A percentile compares a stretch with the other conserved stretches of the same genome.
Conservation (phyloP, 768 basidiomycete genomes). For the Tephrocybe sp. region DNA sequence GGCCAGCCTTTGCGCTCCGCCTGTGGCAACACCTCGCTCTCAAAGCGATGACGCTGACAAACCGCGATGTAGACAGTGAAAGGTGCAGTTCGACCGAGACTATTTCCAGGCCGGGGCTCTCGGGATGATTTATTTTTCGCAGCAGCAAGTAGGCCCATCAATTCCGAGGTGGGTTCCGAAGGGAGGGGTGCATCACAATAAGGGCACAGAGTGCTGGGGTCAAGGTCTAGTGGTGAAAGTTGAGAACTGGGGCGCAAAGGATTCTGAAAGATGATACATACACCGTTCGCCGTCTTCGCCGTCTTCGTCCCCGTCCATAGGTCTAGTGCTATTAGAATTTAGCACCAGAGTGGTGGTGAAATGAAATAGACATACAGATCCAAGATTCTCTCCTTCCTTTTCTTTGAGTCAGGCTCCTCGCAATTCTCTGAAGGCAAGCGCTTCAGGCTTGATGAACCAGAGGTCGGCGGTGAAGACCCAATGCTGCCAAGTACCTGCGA, state of each 20-base stretch:
- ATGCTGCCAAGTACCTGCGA: conserved; percentile 42
- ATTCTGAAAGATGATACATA: conserved; percentile 22
- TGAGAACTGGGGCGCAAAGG: no score
- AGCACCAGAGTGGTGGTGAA: background rate
- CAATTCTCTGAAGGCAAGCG: conserved; percentile 31
- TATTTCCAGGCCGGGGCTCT: conserved; percentile 70
- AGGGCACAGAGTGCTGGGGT: conserved; percentile 74
- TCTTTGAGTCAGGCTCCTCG: conserved; percentile 28
- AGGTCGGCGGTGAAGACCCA: conserved; percentile 14
- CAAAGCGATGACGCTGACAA: conserved; percentile 81
- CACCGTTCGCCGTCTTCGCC: conserved; percentile 41
- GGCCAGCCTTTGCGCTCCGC: conserved; percentile 79
- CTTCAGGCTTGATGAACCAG: conserved; percentile 16
- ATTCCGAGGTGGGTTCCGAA: conserved; percentile 53
- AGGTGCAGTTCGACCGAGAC: conserved; percentile 57
- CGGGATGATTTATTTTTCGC: conserved; percentile 53
- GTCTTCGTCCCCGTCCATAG: conserved; percentile 3
- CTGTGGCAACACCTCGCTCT: conserved; percentile 69
- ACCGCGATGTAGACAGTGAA: conserved; percentile 62
- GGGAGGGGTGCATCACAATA: conserved; percentile 80
- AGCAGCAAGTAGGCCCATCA: conserved; percentile 51
- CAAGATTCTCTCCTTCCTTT: conserved; percentile 25
- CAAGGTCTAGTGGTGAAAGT: conserved; percentile 37
- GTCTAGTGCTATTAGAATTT: background rate
- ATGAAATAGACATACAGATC: conserved; percentile 14